A percentile compares a stretch with the other conserved stretches of the same genome.
Conservation (phyloP, 139 green algal genomes). For the Chlamydomonas sp. region DNA sequence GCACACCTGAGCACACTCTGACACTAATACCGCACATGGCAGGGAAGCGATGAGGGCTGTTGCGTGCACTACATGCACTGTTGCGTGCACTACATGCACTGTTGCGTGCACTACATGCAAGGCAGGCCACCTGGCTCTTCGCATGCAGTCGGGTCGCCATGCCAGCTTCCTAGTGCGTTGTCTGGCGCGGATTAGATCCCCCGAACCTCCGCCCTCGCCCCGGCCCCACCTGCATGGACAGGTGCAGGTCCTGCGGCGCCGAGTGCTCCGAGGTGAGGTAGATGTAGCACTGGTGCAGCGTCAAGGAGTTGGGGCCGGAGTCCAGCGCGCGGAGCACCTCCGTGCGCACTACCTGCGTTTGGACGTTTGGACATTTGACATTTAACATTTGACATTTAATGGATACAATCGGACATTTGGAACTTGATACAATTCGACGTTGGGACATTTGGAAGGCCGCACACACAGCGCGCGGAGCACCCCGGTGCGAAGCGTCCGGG, state of each 20-base stretch:
- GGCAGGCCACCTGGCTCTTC: too few species aligned
- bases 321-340: conserved; percentile 50
- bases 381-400: neutral
- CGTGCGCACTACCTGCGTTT: conserved; percentile 20
- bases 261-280: conserved; percentile 40
- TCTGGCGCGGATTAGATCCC: neutral
- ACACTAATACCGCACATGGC: too few species aligned
- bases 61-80: too few species aligned
- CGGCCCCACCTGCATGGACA: conserved; percentile 24
- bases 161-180: neutral
- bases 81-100: too few species aligned
- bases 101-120: too few species aligned
- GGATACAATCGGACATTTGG: neutral
- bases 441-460: too few species aligned
- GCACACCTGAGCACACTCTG: neutral
- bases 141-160: neutral
- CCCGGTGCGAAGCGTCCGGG: too few species aligned
- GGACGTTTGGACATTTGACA: neutral
- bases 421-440: neutral
- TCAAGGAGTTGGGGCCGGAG: conserved; percentile 34
- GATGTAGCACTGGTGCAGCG: conserved; percentile 50
- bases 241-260: conserved; percentile 38
- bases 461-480: too few species aligned
- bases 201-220: neutral
- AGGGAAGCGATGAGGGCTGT: too few species aligned